These are phyloP conservation scores for Monosporascus cannonballus DNA, from an alignment of 2,329 filamentous ascomycete genomes.

Conservation along the genomic window DNA sequence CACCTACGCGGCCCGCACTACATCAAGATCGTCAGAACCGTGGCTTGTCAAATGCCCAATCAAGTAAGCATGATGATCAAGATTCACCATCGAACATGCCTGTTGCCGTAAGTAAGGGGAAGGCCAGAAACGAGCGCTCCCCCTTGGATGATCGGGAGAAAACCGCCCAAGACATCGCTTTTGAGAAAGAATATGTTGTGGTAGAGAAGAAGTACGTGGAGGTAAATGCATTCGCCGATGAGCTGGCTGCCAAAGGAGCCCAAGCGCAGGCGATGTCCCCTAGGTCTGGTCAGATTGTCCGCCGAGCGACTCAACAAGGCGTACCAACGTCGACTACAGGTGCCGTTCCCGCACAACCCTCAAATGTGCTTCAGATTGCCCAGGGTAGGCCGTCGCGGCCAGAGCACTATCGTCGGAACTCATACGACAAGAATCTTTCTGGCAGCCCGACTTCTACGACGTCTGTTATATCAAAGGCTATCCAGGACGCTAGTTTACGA, in stretches of 20 bases:
- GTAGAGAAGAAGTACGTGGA: constrained; percentile 94
- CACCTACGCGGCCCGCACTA: constrained; percentile 35
- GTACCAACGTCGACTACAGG: constrained; percentile 62
- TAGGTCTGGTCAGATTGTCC: constrained; percentile 58
- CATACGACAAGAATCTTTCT: constrained; percentile 72
- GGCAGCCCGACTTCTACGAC: constrained; percentile 67
- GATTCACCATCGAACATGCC: constrained; percentile 28
- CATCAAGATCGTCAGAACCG: constrained; percentile 31
- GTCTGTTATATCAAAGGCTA: constrained; percentile 88
- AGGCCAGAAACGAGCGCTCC: constrained; percentile 24
- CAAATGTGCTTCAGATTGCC: constrained; percentile 69
- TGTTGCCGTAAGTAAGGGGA: constrained; percentile 27
- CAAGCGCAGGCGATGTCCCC: constrained; percentile 41
- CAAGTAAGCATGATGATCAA: constrained; percentile 29
- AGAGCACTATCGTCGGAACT: constrained; percentile 69
- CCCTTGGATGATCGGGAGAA: constrained; percentile 53
- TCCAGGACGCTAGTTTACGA: constrained; percentile 82
- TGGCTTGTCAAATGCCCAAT: constrained; percentile 34
- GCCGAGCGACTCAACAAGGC: constrained; percentile 74
- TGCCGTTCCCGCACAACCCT: constrained; percentile 59
- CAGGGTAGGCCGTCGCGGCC: constrained; percentile 56
- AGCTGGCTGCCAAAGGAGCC: constrained; percentile 72
- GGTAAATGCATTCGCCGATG: constrained; percentile 94
- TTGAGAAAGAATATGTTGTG: constrained; percentile 91
- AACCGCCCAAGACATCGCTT: constrained; percentile 79